Evolutionary conservation across 2,329 filamentous ascomycete genomes (phyloP).

Genomic region (Massarina eburnea): DNA sequence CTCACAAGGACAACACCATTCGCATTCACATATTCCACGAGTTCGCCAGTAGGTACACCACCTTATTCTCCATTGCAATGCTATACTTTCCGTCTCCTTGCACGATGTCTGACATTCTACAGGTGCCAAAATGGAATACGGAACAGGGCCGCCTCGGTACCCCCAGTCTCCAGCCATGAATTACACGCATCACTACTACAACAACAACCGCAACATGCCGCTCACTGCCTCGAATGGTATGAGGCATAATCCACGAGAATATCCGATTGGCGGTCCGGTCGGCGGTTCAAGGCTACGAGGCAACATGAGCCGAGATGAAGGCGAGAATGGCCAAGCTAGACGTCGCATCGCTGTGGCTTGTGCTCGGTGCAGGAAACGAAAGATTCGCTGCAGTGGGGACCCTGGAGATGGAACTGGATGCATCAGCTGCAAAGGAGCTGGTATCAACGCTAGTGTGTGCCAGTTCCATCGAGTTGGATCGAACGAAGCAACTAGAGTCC

Average conservation of each 20-base stretch:
- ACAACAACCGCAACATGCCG: constrained; percentile 25
- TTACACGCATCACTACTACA: constrained; percentile 23
- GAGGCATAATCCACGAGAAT: constrained; percentile 28
- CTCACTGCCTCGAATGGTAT: constrained; percentile 15
- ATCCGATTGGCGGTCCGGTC: constrained; percentile 25
- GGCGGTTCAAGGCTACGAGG: constrained; percentile 12
- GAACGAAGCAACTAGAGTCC: constrained; percentile 24
- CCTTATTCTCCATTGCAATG: not conserved
- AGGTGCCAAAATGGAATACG: constrained; percentile 15
- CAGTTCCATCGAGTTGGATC: constrained; percentile 72
- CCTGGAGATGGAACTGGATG: constrained; percentile 75
- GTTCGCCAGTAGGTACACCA: not conserved
- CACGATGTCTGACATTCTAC: constrained; percentile 3
- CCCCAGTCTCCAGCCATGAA: constrained; percentile 4
- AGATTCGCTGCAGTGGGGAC: constrained; percentile 93
- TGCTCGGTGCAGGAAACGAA: constrained; percentile 83
- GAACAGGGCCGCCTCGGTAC: constrained; percentile 8
- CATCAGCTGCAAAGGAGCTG: constrained; percentile 77
- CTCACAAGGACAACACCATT: not conserved
- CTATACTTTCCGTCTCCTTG: not conserved
- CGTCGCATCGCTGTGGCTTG: constrained; percentile 61
- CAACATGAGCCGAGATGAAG: constrained; percentile 18
- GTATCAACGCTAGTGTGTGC: constrained; percentile 63
- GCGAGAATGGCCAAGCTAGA: constrained; percentile 44
- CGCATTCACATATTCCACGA: not conserved